A percentile compares a stretch with the other conserved stretches of the same genome.
Conservation (phyloP, 83 land plant species). For the Larix sibirica region DNA sequence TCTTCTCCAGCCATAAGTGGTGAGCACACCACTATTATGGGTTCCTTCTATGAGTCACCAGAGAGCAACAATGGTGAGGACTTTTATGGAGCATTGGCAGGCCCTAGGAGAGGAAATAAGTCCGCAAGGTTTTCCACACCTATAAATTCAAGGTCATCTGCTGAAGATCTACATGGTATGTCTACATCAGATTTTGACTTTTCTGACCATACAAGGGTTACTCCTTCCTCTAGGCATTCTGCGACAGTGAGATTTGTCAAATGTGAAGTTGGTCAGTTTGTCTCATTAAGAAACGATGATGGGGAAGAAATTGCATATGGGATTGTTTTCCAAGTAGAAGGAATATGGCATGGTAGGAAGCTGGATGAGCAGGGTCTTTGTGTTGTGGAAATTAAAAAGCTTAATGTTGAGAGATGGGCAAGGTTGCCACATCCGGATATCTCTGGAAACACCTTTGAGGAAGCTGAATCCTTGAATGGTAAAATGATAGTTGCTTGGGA, state of each 20-base stretch:
- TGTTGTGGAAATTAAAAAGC: slow-evolving; percentile 58
- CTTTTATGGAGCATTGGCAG: slow-evolving; percentile 11
- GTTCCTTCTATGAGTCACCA: slow-evolving; percentile 34
- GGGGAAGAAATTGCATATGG: slow-evolving; percentile 66
- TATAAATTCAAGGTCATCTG: slow-evolving; percentile 5
- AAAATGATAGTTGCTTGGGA: slow-evolving; percentile 66
- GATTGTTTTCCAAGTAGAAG: slow-evolving; percentile 50
- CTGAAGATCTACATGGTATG: slow-evolving; percentile 9
- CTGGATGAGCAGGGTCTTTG: slow-evolving; percentile 50
- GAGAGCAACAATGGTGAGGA: slow-evolving; percentile 38
- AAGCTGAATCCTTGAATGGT: slow-evolving; percentile 59
- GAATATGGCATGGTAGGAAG: slow-evolving; percentile 47
- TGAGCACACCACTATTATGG: slow-evolving; percentile 13
- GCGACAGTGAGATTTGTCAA: slow-evolving; percentile 14
- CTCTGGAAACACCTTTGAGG: slow-evolving; percentile 65
- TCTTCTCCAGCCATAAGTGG: slow-evolving; percentile 18
- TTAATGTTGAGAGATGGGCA: slow-evolving; percentile 40
- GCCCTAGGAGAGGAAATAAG: slow-evolving; percentile 10
- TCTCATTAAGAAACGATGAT: slow-evolving; percentile 35
- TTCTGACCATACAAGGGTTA: slow-evolving; percentile 9
- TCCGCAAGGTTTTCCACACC: slow-evolving; percentile 7
- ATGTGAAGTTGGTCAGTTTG: slow-evolving; percentile 56
- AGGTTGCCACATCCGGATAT: slow-evolving; percentile 53
- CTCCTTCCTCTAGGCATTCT: background rate
- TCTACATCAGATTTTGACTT: slow-evolving; percentile 24